Evolutionary conservation across 345 rosid genomes (phyloP).

Genomic region (Barbarea vulgaris): DNA sequence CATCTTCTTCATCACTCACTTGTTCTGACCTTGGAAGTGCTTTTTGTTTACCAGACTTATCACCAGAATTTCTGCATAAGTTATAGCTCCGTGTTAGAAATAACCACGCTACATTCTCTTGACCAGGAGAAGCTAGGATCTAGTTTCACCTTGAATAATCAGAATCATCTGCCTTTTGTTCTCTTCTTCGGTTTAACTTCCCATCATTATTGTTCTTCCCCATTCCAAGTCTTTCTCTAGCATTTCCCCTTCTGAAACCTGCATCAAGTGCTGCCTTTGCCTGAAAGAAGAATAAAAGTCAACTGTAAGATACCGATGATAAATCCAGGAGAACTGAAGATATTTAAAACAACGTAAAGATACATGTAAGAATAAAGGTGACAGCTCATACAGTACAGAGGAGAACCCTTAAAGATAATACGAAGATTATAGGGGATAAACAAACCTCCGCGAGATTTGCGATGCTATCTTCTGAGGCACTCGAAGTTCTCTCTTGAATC

Average conservation of each 20-base stretch:
- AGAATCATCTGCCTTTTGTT: constrained; percentile 52
- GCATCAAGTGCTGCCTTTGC: constrained; percentile 89
- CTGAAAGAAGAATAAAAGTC: constrained; percentile 38
- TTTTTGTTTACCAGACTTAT: constrained; percentile 56
- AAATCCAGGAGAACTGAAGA: not conserved
- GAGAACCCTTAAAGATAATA: too few relatives aligned
- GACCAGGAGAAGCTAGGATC: constrained; percentile 8
- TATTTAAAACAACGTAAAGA: constrained; percentile 1
- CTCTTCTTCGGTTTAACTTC: constrained; percentile 64
- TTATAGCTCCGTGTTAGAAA: constrained; percentile 31
- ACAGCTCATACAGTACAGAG: not conserved
- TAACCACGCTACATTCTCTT: not conserved
- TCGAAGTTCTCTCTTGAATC: constrained; percentile 73
- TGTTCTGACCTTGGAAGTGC: constrained; percentile 51
- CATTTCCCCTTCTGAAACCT: constrained; percentile 70
- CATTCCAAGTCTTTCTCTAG: constrained; percentile 63
- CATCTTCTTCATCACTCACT: constrained; percentile 67
- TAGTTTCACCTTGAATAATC: constrained; percentile 69
- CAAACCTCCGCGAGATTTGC: constrained; percentile 81
- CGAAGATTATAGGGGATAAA: not conserved
- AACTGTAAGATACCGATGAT: constrained; percentile 3
- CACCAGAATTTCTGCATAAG: constrained; percentile 53
- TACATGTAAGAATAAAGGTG: not conserved
- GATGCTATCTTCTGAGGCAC: constrained; percentile 91
- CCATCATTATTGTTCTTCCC: constrained; percentile 34